These are phyloP conservation scores for Limnanthes douglasii DNA, from an alignment of 345 rosid species.

Conservation along the genomic window DNA sequence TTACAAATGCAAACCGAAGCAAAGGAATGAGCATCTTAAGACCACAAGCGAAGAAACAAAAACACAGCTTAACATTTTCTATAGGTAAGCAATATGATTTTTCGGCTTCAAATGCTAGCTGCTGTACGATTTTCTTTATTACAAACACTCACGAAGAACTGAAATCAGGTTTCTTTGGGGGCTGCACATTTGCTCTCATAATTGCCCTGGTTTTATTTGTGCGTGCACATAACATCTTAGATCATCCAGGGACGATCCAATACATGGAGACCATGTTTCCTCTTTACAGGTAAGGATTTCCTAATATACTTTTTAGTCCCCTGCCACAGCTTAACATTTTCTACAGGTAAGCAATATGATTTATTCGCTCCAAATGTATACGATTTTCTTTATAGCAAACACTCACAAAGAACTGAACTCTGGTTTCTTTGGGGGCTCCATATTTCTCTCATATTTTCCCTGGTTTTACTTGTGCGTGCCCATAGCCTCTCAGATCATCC, in stretches of 20 bases:
- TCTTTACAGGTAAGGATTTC: slow-evolving; percentile 28
- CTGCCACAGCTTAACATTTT: background rate
- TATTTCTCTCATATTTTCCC: too few species aligned
- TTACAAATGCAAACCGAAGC: slow-evolving; percentile 37
- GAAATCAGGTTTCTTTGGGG: slow-evolving; percentile 38
- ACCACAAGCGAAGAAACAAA: slow-evolving; percentile 37
- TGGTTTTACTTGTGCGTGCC: too few species aligned
- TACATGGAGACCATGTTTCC: slow-evolving; percentile 57
- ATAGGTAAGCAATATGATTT: slow-evolving; percentile 16
- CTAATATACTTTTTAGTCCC: too few species aligned
- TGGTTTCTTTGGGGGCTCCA: too few species aligned
- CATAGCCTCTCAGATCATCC: too few species aligned
- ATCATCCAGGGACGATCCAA: slow-evolving; percentile 8
- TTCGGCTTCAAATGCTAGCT: background rate
- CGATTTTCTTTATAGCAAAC: too few species aligned
- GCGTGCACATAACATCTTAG: slow-evolving; percentile 21
- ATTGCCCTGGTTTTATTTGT: slow-evolving; percentile 26
- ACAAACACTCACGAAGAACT: background rate
- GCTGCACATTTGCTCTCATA: slow-evolving; percentile 34
- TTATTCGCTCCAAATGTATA: too few species aligned
- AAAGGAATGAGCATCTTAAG: slow-evolving; percentile 51
- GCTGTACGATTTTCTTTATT: too few species aligned
- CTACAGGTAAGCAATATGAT: background rate
- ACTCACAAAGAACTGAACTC: too few species aligned
- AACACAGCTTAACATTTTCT: slow-evolving; percentile 43